phyloP scores from a whole-genome alignment of 108 stramenopile species.

The Cyclotella cryptica region DNA sequence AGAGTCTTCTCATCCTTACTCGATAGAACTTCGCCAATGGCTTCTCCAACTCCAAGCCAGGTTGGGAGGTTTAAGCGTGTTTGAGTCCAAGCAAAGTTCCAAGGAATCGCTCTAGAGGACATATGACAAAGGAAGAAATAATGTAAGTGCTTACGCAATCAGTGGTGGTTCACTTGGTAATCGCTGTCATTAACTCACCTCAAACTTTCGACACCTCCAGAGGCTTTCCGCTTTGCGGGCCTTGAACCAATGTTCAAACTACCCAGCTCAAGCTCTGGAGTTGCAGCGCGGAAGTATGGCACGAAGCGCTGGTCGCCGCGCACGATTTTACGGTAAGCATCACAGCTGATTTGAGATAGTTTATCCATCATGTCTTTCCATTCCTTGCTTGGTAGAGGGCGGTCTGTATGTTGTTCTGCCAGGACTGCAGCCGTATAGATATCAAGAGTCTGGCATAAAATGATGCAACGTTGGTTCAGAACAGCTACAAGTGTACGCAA shows the following conservation, averaged over 20 bases:
- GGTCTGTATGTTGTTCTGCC: conserved; percentile 80
- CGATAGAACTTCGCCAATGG: conserved; percentile 65
- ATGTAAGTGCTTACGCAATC: neutral
- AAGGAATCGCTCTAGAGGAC: conserved; percentile 63
- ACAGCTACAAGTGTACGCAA: neutral
- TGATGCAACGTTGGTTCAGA: neutral
- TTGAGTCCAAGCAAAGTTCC: conserved; percentile 99
- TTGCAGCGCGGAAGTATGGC: conserved; percentile 96
- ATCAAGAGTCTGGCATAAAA: conserved; percentile 52
- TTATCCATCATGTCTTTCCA: conserved; percentile 89
- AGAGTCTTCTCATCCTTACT: conserved; percentile 68
- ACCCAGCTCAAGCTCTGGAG: conserved; percentile 94
- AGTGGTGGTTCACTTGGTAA: too few relatives aligned
- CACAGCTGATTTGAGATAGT: conserved; percentile 86
- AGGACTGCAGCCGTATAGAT: conserved; percentile 96
- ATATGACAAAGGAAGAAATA: neutral
- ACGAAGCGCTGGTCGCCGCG: conserved; percentile 92
- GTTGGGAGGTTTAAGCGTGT: conserved; percentile 94
- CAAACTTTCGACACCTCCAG: conserved; percentile 96
- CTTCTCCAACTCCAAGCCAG: conserved; percentile 97
- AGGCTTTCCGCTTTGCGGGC: conserved; percentile 94
- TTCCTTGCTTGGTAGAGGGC: conserved; percentile 63
- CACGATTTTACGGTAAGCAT: conserved; percentile 90
- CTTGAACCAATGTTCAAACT: conserved; percentile 96
- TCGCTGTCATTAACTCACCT: neutral